phyloP scores from a whole-genome alignment of 2,329 filamentous ascomycete genomes.

The Ophiostoma montium region DNA sequence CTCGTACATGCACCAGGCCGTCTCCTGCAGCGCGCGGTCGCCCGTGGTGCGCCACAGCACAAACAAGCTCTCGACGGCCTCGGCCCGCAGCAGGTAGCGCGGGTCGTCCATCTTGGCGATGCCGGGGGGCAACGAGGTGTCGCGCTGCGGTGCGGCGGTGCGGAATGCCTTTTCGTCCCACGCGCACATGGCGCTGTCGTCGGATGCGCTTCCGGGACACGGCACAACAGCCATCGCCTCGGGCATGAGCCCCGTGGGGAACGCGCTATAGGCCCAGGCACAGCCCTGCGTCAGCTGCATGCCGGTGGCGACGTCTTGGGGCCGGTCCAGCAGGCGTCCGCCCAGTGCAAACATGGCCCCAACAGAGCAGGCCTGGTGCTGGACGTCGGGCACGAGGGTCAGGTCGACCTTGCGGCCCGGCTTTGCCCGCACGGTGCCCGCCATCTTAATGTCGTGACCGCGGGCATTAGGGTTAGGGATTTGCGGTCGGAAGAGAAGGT shows the following conservation, averaged over 20 bases:
- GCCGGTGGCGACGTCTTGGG: constrained; percentile 32
- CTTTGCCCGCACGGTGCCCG: constrained; percentile 25
- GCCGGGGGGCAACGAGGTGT: constrained; percentile 14
- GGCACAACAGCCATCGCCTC: constrained; percentile 34
- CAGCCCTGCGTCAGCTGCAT: constrained; percentile 39
- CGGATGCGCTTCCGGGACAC: constrained; percentile 20
- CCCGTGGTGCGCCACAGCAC: constrained; percentile 71
- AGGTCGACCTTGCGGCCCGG: too few relatives aligned
- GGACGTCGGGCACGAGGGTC: constrained; percentile 22
- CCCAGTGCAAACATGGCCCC: constrained; percentile 35
- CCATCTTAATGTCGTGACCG: constrained; percentile 48
- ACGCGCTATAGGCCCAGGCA: constrained; percentile 41
- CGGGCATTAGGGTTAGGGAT: constrained; percentile 27
- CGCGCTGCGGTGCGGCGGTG: constrained; percentile 6
- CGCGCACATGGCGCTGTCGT: constrained; percentile 11
- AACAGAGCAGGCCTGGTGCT: constrained; percentile 33
- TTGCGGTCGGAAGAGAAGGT: constrained; percentile 59
- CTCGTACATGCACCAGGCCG: constrained; percentile 70
- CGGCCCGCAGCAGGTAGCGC: constrained; percentile 47
- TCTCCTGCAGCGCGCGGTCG: constrained; percentile 54
- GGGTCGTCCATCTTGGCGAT: constrained; percentile 18
- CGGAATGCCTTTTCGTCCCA: constrained; percentile 25
- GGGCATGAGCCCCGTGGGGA: constrained; percentile 44
- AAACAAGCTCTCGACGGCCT: constrained; percentile 61
- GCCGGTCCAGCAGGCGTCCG: constrained; percentile 29